Base-by-base conservation (phyloP, 2,329 filamentous ascomycete genomes). In the Ophiostoma perfectum region DNA sequence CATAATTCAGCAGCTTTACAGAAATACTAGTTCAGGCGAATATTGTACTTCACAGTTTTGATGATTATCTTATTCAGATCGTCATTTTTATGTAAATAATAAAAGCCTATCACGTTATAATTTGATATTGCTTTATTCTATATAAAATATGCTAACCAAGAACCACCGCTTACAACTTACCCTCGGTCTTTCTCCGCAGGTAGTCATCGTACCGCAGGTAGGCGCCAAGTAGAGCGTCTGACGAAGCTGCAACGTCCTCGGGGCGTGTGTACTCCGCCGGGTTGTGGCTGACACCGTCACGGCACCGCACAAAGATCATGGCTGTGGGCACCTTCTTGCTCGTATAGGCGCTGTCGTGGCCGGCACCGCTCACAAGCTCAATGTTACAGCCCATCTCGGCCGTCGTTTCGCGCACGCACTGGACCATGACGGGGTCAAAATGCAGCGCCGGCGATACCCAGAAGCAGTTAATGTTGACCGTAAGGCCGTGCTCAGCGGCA, bases 261-360 rank as follows among this genome's bases (percentile, higher is more conserved):
- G 82, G 80, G 52, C 81, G 82, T 52, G 84, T 85, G 73, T 86
- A 89, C 73, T 89, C 87, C 58, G 83, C 81, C 1, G 87, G 87
- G 73, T 88, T 84, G 74, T 89, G 87, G 73, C 84, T 87, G 18
- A 90, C 77, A 1, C 87, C 87, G 72, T 87, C 83, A 73, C 80
- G 82, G 72, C 85, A 88, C 5, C 86, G 86, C 16, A 88, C 84
- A 73, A 90, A 90, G 38, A 89, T 86, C 87, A 90, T 90, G 58
- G 84, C 83, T 1, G 86, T 88, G n/a, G 87, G 87, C 62, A 84
- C 85, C 44, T 80, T 78, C 71, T 82, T 81, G 64, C 82, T 86
- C 3, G 86, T 83, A 71, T 87, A 86, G 4, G 88, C 86, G 72
- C 84, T 87, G 72, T 80, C 81, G 60, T 80, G 80, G 1, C 80